Base-by-base conservation (phyloP, 1,139 yeast species). In the Suhomyces wounanorum region DNA sequence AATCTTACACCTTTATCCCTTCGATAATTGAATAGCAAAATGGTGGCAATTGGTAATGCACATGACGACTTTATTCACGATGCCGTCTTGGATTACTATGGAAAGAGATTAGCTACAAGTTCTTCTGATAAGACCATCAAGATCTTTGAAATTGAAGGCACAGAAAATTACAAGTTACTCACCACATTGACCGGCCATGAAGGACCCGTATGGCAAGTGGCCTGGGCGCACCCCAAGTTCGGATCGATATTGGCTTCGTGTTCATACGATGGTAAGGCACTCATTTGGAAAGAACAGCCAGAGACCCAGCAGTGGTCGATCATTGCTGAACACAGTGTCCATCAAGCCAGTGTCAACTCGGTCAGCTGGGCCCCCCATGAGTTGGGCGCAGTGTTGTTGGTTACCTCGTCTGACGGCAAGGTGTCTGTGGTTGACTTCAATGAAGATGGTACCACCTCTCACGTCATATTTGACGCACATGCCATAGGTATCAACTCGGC, bases 181-280 rank as follows among this genome's bases (percentile, higher is more conserved):
- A 96, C 91, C 59, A 91, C 98, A 1, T 77, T 94, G 58, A 81
- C 64, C 83, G 96, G 78, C 30, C 99, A 94, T 68, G 97, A 91
- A 57, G 99, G 99, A 21, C 98, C 99, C 10, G 97, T 95, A 45
- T 95, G 99, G 99, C 97, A 94, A 72, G 96, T 92, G 33, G 84
- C 92, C 48, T 94, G 99, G 99, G 98, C 99, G 2, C 99, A 95
- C 67, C 99, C 99, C 40, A 94, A 94, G 69, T 94, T 94, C 65
- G 99, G 99, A 36, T 87, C 91, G 7, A 89, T 94, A 58, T 78
- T 94, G 58, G 99, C 99, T 0, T 87, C 96, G 28, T 91, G 96
- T 59, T 89, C 97, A 1, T 95, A 90, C 64, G 99, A 94, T 65
- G 99, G 99, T 50, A 87, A 87, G 64, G 98, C 90, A 9, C 74